These are phyloP conservation scores for Quillaja saponaria DNA, from an alignment of 306 rosid species.

Conservation along the genomic window DNA sequence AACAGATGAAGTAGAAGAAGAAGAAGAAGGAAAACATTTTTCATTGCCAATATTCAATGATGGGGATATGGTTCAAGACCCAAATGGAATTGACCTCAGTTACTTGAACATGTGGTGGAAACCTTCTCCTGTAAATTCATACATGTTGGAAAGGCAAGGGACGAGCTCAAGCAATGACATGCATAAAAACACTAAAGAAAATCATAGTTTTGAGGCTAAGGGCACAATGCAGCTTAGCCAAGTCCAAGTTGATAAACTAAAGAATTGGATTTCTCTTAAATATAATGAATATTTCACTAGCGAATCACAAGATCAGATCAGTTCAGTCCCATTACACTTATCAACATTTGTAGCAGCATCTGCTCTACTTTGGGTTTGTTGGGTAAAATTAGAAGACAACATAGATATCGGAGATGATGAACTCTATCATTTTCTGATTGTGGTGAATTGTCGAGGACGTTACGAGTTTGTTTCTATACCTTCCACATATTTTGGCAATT, in stretches of 20 bases:
- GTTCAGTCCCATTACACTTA: conserved; percentile 35
- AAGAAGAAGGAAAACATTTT: not conserved
- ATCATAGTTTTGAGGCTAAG: conserved; percentile 7
- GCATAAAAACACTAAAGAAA: too few relatives aligned
- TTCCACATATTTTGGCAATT: conserved; percentile 46
- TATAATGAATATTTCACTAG: not conserved
- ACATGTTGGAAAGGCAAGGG: too few relatives aligned
- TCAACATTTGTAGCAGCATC: conserved; percentile 1
- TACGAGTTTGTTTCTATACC: conserved; percentile 32
- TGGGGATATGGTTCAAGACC: conserved; percentile 29
- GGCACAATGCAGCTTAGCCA: conserved; percentile 7
- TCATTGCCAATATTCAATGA: conserved; percentile 26
- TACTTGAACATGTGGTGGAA: conserved; percentile 6
- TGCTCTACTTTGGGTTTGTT: conserved; percentile 35
- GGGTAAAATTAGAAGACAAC: conserved; percentile 9
- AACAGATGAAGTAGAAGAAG: too few relatives aligned
- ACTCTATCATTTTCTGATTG: conserved; percentile 18
- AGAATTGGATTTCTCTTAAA: conserved; percentile 9
- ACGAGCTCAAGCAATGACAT: too few relatives aligned
- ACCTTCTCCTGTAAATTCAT: too few relatives aligned
- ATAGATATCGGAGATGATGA: conserved; percentile 24
- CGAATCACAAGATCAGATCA: too few relatives aligned
- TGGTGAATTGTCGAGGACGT: conserved; percentile 47
- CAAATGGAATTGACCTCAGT: conserved; percentile 18
- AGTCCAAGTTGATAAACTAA: conserved; percentile 22